These are phyloP conservation scores for Blastomyces silverae DNA, from an alignment of 2,329 filamentous ascomycete species.

Conservation along the genomic window DNA sequence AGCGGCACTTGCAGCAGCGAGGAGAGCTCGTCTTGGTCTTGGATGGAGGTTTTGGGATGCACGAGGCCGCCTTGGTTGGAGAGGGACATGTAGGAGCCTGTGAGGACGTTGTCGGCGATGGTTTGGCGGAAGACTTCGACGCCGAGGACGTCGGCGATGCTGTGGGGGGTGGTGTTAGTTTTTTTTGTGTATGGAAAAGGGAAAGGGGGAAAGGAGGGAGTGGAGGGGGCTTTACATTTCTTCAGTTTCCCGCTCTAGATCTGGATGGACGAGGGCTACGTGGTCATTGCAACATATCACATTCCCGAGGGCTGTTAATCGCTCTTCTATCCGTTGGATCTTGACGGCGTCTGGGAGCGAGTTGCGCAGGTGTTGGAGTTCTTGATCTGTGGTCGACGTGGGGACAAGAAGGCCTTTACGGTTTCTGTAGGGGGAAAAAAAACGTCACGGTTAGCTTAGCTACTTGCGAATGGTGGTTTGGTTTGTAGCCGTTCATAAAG, in stretches of 20 bases:
- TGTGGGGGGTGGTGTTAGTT: conserved; percentile 16
- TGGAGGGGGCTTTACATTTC: conserved; percentile 58
- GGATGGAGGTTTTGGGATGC: conserved; percentile 92
- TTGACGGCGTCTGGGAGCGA: conserved; percentile 84
- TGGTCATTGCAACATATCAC: conserved; percentile 97
- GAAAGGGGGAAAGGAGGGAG: background rate
- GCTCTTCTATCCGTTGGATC: conserved; percentile 96
- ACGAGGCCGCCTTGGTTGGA: conserved; percentile 96
- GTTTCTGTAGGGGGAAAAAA: conserved; percentile 54
- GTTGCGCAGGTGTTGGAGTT: conserved; percentile 94
- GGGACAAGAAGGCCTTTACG: conserved; percentile 94
- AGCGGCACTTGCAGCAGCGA: conserved; percentile 91
- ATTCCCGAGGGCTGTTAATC: conserved; percentile 89
- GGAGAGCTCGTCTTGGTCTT: conserved; percentile 95
- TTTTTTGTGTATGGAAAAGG: background rate
- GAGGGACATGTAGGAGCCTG: conserved; percentile 92
- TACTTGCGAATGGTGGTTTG: background rate
- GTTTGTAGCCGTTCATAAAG: background rate
- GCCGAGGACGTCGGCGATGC: conserved; percentile 74
- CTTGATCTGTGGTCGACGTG: conserved; percentile 93
- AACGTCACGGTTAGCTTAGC: conserved; percentile 1
- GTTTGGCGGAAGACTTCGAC: conserved; percentile 68
- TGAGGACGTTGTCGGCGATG: conserved; percentile 92
- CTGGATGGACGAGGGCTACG: conserved; percentile 91
- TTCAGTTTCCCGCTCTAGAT: conserved; percentile 94